Conservation (phyloP, 2,329 filamentous ascomycete species). For the Fonsecaea pugnacius region DNA sequence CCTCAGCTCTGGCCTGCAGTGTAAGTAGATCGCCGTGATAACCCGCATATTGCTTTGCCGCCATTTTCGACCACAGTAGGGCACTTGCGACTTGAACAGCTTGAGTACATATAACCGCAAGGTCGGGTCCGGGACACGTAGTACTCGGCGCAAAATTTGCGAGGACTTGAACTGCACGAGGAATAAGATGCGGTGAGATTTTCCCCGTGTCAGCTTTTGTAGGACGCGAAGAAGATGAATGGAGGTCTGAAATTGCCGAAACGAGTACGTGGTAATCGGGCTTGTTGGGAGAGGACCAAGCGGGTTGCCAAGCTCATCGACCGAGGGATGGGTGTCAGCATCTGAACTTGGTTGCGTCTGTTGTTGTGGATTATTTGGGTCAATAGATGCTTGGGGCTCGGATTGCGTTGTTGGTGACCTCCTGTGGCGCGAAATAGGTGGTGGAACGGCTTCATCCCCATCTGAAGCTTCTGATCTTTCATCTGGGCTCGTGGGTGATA, state of each 20-base stretch:
- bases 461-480: constrained; percentile 40
- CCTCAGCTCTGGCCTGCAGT: constrained; percentile 86
- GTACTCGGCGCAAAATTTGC: constrained; percentile 85
- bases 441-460: constrained; percentile 74
- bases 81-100: constrained; percentile 97
- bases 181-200: constrained; percentile 90
- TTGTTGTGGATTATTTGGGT: constrained; percentile 36
- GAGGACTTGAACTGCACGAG: constrained; percentile 95
- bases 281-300: constrained; percentile 67
- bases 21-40: constrained; percentile 94
- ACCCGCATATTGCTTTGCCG: constrained; percentile 97
- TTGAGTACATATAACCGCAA: constrained; percentile 94
- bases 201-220: constrained; percentile 96
- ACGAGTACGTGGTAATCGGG: constrained; percentile 87
- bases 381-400: constrained; percentile 39
- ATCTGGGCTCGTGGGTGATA: constrained; percentile 41
- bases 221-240: constrained; percentile 96
- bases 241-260: constrained; percentile 90
- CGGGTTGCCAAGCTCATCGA: constrained; percentile 87
- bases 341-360: constrained; percentile 32
- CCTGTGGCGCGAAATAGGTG: constrained; percentile 73
- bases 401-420: constrained; percentile 47
- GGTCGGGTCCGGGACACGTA: constrained; percentile 86
- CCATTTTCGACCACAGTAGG: constrained; percentile 98
- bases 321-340: constrained; percentile 52